A percentile compares a stretch with the other conserved stretches of the same genome.
phyloP scores from a whole-genome alignment of 768 basidiomycete genomes.

The Termitomyces sp. region DNA sequence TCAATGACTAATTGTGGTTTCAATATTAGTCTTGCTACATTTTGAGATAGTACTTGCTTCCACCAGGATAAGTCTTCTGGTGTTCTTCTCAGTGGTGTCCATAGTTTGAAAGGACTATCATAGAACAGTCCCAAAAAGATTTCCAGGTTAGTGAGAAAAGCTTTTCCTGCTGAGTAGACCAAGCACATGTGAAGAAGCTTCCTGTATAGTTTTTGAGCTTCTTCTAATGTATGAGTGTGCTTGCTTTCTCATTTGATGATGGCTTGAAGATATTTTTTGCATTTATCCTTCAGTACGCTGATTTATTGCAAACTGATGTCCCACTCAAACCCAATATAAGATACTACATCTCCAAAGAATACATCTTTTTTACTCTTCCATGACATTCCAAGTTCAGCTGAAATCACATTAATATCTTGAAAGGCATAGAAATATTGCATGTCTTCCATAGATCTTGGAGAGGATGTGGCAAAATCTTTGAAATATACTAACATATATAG shows the following conservation, averaged over 20 bases:
- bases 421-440: too few species aligned
- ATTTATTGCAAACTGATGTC: rapidly evolving
- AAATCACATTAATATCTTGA: too few species aligned
- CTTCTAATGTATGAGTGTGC: not conserved
- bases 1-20: constrained; percentile 20
- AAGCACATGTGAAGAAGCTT: not conserved
- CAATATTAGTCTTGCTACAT: constrained; percentile 22
- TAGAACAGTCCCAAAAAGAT: not conserved
- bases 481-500: too few species aligned
- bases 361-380: too few species aligned
- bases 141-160: constrained; percentile 27
- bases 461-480: too few species aligned
- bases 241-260: not conserved
- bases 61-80: constrained; percentile 9
- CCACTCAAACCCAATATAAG: not conserved
- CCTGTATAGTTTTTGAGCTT: not conserved
- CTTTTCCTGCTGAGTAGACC: not conserved
- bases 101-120: constrained; percentile 3
- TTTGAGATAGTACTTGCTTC: constrained; percentile 3
- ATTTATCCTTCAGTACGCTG: not conserved
- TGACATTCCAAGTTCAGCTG: too few species aligned
- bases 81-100: constrained; percentile 17
- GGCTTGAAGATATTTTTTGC: not conserved
- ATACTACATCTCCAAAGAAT: too few species aligned
- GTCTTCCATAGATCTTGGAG: too few species aligned